Conservation (phyloP, 495 filamentous ascomycete species). For the Aspergillus diversus region DNA sequence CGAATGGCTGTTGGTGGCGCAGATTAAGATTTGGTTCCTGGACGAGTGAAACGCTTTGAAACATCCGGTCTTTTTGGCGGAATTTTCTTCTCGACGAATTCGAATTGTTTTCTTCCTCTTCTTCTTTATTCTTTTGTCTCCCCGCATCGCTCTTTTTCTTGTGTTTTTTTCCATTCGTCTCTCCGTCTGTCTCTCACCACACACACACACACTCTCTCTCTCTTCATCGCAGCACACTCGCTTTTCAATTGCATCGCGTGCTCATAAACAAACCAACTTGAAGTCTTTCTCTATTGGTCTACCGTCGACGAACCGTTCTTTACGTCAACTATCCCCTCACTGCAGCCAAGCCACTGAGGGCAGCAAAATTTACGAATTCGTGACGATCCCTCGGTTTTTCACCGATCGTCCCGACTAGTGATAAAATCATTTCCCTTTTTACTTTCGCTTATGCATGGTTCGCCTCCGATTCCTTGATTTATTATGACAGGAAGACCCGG, state of each 20-base stretch:
- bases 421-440: slow-evolving; percentile 14
- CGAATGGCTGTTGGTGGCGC: not conserved
- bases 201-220: not conserved
- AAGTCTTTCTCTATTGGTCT: not conserved
- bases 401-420: not conserved
- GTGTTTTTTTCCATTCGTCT: not conserved
- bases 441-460: slow-evolving; percentile 13
- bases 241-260: slow-evolving; percentile 5
- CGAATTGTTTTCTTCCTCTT: slow-evolving; percentile 5
- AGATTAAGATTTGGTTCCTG: slow-evolving; percentile 2
- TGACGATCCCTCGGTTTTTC: not conserved
- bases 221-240: slow-evolving; percentile 8
- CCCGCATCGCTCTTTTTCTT: not conserved
- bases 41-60: slow-evolving; percentile 8
- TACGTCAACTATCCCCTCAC: not conserved
- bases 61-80: not conserved
- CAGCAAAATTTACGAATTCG: not conserved
- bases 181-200: not conserved
- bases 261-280: slow-evolving; percentile 2
- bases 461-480: slow-evolving; percentile 1
- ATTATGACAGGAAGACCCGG: slow-evolving; percentile 42
- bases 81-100: slow-evolving; percentile 3
- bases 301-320: not conserved
- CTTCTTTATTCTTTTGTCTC: slow-evolving; percentile 7
- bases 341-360: not conserved